phyloP scores from a whole-genome alignment of 1,284 basidiomycete genomes.

The Ceratobasidium sp. region DNA sequence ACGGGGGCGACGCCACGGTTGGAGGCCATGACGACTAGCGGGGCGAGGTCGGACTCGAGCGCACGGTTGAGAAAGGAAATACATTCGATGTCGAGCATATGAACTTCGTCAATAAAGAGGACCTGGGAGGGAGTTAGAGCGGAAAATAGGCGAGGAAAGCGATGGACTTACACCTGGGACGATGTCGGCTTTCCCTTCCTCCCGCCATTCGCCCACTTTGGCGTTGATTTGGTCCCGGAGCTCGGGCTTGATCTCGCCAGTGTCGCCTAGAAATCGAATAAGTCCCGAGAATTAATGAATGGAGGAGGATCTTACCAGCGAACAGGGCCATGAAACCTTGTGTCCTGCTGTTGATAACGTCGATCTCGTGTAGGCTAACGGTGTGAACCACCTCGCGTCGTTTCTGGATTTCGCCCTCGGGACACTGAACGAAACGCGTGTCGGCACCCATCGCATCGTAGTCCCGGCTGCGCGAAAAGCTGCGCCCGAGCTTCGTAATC shows the following conservation, averaged over 20 bases:
- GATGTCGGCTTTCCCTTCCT: conserved; percentile 98
- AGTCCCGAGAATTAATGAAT: conserved; percentile 76
- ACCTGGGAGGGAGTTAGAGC: conserved; percentile 62
- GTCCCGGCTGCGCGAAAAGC: conserved; percentile 94
- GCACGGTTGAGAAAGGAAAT: conserved; percentile 99
- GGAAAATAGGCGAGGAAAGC: conserved; percentile 16
- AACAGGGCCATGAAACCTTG: conserved; percentile 81
- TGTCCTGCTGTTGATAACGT: conserved; percentile 98
- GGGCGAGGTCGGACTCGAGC: conserved; percentile 91
- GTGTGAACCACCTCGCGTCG: conserved; percentile 97
- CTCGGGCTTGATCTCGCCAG: conserved; percentile 98
- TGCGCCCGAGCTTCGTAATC: conserved; percentile 94
- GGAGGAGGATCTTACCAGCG: conserved; percentile 56
- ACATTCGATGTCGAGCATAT: conserved; percentile 99
- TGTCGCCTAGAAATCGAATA: conserved; percentile 72
- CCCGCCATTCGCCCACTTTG: conserved; percentile 97
- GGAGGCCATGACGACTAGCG: conserved; percentile 97
- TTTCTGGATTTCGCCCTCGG: conserved; percentile 97
- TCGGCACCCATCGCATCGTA: conserved; percentile 99
- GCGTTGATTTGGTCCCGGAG: conserved; percentile 95
- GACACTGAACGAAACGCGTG: conserved; percentile 96
- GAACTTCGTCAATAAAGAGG: conserved; percentile 93
- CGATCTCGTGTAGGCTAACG: conserved; percentile 97
- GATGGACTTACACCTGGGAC: conserved; percentile 83
- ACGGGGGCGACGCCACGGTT: conserved; percentile 96